These are phyloP conservation scores for Pisolithus thermaeus DNA, from an alignment of 1,284 basidiomycete species.

Conservation along the genomic window DNA sequence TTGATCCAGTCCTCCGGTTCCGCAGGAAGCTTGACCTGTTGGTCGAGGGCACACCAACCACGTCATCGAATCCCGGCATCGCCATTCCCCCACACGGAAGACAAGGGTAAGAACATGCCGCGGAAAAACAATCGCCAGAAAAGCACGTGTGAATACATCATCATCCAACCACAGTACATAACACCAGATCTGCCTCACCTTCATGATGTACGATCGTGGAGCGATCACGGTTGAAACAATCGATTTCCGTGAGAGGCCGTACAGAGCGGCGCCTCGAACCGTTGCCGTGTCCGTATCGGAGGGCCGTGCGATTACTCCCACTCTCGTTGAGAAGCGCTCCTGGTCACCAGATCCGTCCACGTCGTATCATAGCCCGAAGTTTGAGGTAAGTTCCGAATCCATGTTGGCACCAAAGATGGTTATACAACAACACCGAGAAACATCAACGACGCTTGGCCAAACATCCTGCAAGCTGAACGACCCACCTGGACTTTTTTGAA, in stretches of 20 bases:
- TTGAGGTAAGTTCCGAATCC: too few species aligned
- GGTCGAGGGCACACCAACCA: background rate
- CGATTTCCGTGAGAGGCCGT: conserved; percentile 67
- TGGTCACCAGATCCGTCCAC: conserved; percentile 22
- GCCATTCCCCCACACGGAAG: background rate
- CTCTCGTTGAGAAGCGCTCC: conserved; percentile 57
- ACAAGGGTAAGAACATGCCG: background rate
- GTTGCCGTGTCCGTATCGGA: conserved; percentile 81
- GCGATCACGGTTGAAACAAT: conserved; percentile 75
- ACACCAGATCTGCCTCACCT: conserved; percentile 36
- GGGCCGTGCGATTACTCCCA: conserved; percentile 70
- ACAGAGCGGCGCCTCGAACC: conserved; percentile 73
- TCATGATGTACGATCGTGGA: conserved; percentile 79
- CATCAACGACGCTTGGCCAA: background rate
- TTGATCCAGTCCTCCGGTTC: conserved; percentile 73
- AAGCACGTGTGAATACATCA: background rate
- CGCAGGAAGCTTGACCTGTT: conserved; percentile 74
- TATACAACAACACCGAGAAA: too few species aligned
- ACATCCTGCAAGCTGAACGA: conserved; percentile 3
- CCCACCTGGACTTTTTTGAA: conserved; percentile 67
- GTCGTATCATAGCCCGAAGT: background rate
- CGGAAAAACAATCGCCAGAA: conserved; percentile 5
- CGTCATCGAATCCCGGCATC: background rate
- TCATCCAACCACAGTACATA: background rate
- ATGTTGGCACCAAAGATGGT: too few species aligned